A percentile compares a stretch with the other conserved stretches of the same genome.
phyloP scores from a whole-genome alignment of 306 rosid genomes.

The Benincasa hispida region DNA sequence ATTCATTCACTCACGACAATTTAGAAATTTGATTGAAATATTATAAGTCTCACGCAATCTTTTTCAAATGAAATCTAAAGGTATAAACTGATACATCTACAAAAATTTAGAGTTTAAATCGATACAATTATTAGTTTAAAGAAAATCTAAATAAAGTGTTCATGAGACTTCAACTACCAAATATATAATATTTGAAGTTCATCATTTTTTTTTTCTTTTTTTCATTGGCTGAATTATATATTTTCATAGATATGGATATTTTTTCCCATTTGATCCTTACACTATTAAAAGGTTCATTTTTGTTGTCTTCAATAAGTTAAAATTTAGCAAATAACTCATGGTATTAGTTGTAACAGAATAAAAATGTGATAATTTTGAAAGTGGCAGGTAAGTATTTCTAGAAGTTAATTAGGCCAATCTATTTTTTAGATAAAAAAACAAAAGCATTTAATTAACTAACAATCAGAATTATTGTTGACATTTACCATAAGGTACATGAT shows the following conservation, averaged over 20 bases:
- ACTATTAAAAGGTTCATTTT: neutral
- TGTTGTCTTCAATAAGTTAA: neutral
- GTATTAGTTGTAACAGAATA: neutral
- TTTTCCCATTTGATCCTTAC: neutral
- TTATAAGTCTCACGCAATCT: no score
- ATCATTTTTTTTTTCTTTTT: neutral
- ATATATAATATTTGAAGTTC: no score
- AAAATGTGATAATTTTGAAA: neutral
- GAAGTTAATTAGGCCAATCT: neutral
- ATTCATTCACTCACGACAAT: no score
- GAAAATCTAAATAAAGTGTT: no score
- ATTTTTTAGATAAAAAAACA: neutral
- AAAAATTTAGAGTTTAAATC: no score
- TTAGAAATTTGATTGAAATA: no score
- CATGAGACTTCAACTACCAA: no score
- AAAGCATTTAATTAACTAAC: neutral
- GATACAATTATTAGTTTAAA: no score
- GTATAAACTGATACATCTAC: no score
- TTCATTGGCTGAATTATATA: neutral
- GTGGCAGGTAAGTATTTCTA: neutral
- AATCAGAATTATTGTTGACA: neutral
- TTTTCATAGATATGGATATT: neutral
- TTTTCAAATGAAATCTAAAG: no score
- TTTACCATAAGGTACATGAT: neutral
- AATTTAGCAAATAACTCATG: neutral